Conservation (phyloP, 345 rosid species). For the Eucalyptus viminalis region DNA sequence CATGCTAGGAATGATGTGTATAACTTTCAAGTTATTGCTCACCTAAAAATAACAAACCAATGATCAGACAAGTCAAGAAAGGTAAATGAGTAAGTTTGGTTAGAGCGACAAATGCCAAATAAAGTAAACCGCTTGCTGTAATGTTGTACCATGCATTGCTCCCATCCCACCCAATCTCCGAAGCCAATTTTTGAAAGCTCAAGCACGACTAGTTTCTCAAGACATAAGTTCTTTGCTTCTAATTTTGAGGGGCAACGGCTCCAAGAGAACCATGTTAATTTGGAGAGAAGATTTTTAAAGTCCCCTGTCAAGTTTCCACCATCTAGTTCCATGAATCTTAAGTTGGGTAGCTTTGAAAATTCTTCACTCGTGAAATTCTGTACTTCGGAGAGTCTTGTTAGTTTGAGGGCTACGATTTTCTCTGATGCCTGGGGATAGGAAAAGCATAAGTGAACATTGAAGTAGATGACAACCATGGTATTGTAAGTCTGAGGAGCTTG, state of each 20-base stretch:
- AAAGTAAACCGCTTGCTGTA: background rate
- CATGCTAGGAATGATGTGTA: background rate
- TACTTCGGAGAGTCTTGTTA: fast-evolving
- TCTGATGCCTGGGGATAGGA: fast-evolving
- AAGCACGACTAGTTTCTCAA: background rate
- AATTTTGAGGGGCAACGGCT: background rate
- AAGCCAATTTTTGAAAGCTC: fast-evolving
- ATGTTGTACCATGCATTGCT: too few species aligned
- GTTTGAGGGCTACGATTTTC: background rate
- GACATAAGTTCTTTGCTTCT: background rate
- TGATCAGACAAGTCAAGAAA: background rate
- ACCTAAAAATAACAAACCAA: background rate
- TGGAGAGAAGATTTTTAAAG: background rate
- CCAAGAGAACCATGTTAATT: background rate
- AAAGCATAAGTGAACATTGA: too few species aligned
- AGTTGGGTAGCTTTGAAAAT: background rate
- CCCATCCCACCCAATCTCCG: fast-evolving
- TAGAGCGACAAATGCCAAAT: background rate
- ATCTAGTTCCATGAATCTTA: background rate
- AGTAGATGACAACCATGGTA: too few species aligned
- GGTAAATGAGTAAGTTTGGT: background rate
- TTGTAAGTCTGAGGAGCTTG: too few species aligned
- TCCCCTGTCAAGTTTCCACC: background rate
- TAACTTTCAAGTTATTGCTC: background rate
- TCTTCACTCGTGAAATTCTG: background rate